Conservation (phyloP, 225 moss, liverwort and hornwort genomes). For the Straminergon stramineum region DNA sequence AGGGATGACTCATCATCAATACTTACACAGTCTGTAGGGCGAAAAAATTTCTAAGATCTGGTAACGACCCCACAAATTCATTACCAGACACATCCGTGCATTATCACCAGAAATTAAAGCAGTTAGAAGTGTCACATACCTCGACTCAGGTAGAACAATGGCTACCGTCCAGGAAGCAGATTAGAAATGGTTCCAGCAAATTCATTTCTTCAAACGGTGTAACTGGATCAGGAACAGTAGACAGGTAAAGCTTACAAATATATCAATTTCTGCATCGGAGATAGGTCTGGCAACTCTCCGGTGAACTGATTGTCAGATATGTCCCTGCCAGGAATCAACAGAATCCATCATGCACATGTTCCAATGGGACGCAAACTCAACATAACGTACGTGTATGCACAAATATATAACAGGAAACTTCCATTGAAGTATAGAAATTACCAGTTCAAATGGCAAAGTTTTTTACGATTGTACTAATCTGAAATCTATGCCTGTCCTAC, state of each 20-base stretch:
- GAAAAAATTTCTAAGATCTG: not conserved
- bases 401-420: too few species aligned
- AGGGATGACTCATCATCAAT: not conserved
- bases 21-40: not conserved
- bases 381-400: too few species aligned
- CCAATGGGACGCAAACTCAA: too few species aligned
- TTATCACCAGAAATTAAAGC: not conserved
- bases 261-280: not conserved
- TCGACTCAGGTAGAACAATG: not conserved
- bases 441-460: not conserved
- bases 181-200: not conserved
- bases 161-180: too few species aligned
- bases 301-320: not conserved
- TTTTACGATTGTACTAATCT: not conserved
- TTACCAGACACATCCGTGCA: constrained; percentile 20
- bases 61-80: not conserved
- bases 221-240: not conserved
- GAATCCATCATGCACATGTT: not conserved
- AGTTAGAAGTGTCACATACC: not conserved
- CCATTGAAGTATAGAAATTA: too few species aligned
- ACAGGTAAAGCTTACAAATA: not conserved
- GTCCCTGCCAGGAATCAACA: not conserved
- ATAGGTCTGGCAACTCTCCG: not conserved
- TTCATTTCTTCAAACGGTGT: not conserved
- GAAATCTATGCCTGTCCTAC: not conserved